Conservation (phyloP, 129 eudicot genomes). For the Flaveria linearis region DNA sequence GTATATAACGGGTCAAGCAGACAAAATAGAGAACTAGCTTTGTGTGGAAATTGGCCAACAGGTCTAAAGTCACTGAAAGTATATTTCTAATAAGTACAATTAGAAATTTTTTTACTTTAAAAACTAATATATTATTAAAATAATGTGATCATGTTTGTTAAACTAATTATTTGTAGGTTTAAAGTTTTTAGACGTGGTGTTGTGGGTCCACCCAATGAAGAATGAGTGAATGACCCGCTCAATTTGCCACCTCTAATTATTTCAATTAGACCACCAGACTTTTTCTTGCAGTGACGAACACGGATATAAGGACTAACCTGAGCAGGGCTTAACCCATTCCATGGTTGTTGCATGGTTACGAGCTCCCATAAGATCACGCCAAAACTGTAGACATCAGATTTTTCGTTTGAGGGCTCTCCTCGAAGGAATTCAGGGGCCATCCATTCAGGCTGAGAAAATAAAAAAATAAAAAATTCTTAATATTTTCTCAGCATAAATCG, state of each 20-base stretch:
- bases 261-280: too few relatives aligned
- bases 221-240: neutral
- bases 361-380: constrained; percentile 99
- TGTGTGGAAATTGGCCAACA: neutral
- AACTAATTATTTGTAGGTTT: neutral
- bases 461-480: constrained; percentile 9
- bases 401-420: constrained; percentile 91
- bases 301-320: constrained; percentile 51
- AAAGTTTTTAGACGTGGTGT: neutral
- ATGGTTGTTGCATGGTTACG: constrained; percentile 92
- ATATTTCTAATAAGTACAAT: neutral
- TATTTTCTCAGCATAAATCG: neutral
- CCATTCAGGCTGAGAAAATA: constrained; percentile 86
- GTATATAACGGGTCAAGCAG: neutral
- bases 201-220: neutral
- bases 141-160: neutral
- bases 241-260: neutral
- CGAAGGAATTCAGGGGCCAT: constrained; percentile 99
- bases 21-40: neutral
- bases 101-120: neutral
- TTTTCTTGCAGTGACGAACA: neutral
- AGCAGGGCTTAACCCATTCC: constrained; percentile 91
- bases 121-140: neutral
- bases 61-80: neutral
- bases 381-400: constrained; percentile 90